Percentiles rank a stretch among this genome's conserved stretches.
Conservation (phyloP, 805 yeast species). For the Candida wancherniae region DNA sequence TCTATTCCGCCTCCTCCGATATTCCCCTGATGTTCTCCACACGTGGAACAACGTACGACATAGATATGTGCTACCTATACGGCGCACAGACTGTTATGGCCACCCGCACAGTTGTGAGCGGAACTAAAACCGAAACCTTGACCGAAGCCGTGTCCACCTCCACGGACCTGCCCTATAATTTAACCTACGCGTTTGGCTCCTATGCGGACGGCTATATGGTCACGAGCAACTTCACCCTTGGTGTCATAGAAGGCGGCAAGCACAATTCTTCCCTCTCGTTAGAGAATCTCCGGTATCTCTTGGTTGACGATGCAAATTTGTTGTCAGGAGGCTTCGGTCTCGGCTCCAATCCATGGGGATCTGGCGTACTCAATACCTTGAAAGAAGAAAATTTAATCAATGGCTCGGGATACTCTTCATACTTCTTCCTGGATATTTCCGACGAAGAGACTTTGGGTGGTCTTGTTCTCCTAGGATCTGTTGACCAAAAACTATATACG, state of each 20-base stretch:
- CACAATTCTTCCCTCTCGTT: constrained; percentile 15
- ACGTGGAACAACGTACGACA: constrained; percentile 19
- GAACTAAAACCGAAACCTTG: constrained; percentile 8
- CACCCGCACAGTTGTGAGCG: constrained; percentile 8
- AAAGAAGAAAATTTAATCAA: constrained; percentile 17
- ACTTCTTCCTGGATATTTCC: constrained; percentile 22
- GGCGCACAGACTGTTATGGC: constrained; percentile 21
- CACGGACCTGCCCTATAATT: constrained; percentile 6
- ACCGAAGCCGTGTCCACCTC: constrained; percentile 13
- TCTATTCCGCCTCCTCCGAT: constrained; percentile 1
- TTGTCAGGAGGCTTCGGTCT: constrained; percentile 34
- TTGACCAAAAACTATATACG: constrained; percentile 41
- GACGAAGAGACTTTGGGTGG: constrained; percentile 18
- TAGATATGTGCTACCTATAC: constrained; percentile 24
- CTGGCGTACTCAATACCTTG: constrained; percentile 28
- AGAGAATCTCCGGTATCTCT: constrained; percentile 24
- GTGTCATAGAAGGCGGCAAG: constrained; percentile 5
- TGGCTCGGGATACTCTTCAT: constrained; percentile 29
- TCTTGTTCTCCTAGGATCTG: constrained; percentile 52
- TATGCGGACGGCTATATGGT: constrained; percentile 25
- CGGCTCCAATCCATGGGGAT: constrained; percentile 23
- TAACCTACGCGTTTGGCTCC: constrained; percentile 28
- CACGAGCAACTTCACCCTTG: constrained; percentile 20
- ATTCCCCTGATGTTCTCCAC: constrained; percentile 14
- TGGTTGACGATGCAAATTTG: constrained; percentile 20